Evolutionary conservation across 345 rosid species (phyloP).

Genomic region (Syzygium oleosum): DNA sequence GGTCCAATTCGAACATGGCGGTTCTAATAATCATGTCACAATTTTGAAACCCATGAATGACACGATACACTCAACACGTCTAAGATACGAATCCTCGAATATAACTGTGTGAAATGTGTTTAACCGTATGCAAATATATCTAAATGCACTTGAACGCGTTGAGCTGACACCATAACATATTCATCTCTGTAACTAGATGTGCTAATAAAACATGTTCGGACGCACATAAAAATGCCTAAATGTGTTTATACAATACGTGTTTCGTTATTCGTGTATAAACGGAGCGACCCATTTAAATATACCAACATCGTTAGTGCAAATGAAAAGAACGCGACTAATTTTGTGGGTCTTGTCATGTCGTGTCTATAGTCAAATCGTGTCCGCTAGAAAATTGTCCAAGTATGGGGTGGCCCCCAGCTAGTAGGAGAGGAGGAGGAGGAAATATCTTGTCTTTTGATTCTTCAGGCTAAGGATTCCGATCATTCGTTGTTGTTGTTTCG

Average conservation of each 20-base stretch:
- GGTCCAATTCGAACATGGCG: rapidly evolving
- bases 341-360: background rate
- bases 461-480: background rate
- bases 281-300: background rate
- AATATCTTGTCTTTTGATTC: background rate
- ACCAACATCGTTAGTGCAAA: background rate
- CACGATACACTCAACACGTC: rapidly evolving
- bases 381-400: background rate
- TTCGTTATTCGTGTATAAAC: background rate
- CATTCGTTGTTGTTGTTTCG: background rate
- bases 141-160: too few species aligned
- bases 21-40: background rate
- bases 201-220: too few species aligned
- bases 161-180: too few species aligned
- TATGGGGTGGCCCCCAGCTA: background rate
- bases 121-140: background rate
- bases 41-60: rapidly evolving
- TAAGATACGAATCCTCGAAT: background rate
- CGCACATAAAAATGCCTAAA: too few species aligned
- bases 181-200: too few species aligned
- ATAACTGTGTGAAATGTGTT: background rate
- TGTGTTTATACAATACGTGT: background rate
- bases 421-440: background rate
- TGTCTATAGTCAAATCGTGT: background rate
- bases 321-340: background rate